A percentile compares a stretch with the other conserved stretches of the same genome.
Evolutionary conservation across 2,329 filamentous ascomycete genomes (phyloP).

Genomic region (Colletotrichum graminicola): DNA sequence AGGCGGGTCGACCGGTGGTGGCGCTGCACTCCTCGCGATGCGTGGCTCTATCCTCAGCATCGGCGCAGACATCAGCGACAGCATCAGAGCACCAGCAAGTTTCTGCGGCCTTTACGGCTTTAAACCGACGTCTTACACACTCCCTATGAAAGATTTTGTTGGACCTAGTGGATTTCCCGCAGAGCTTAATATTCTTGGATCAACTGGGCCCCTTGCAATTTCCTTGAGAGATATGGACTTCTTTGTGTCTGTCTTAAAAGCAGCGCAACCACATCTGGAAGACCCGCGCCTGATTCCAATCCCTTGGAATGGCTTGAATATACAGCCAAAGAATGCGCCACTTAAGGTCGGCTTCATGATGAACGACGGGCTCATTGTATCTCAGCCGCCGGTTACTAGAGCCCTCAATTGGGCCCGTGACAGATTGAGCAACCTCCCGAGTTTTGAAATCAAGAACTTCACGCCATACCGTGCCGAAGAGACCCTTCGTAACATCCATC

Average conservation of each 20-base stretch:
- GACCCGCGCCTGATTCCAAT: constrained; percentile 49
- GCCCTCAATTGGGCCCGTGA: constrained; percentile 52
- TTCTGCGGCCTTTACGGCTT: constrained; percentile 51
- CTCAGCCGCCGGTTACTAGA: constrained; percentile 53
- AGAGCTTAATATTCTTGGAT: constrained; percentile 52
- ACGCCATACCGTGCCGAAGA: constrained; percentile 48
- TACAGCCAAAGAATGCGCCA: constrained; percentile 35
- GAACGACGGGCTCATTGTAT: constrained; percentile 52
- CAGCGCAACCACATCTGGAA: constrained; percentile 45
- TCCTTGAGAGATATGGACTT: constrained; percentile 52
- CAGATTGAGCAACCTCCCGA: constrained; percentile 39
- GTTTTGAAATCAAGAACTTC: constrained; percentile 51
- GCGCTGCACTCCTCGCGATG: constrained; percentile 55
- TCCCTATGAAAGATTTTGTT: constrained; percentile 47
- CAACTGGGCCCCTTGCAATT: constrained; percentile 51
- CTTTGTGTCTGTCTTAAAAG: constrained; percentile 47
- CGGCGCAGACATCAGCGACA: constrained; percentile 58
- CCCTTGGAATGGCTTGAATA: constrained; percentile 48
- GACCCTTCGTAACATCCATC: constrained; percentile 49
- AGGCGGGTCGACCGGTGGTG: constrained; percentile 75
- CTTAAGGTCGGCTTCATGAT: constrained; percentile 60
- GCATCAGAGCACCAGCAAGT: constrained; percentile 53
- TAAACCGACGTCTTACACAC: constrained; percentile 42
- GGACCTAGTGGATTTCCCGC: constrained; percentile 44
- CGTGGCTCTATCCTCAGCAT: constrained; percentile 56